Conservation (phyloP, 345 rosid genomes). For the Eucalyptus victrix region DNA sequence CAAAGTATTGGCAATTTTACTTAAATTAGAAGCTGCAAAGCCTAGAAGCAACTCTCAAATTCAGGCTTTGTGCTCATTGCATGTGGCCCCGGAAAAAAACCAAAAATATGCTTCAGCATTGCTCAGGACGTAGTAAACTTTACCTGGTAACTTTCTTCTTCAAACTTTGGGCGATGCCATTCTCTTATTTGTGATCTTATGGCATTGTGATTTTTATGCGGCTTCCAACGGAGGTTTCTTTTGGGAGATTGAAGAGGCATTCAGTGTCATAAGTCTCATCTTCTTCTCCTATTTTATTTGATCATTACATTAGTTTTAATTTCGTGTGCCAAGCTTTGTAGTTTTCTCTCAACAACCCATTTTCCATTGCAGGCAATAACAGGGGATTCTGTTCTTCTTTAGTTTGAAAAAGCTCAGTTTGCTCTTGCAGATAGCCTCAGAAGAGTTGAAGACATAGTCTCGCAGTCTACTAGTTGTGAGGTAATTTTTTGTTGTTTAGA, state of each 20-base stretch:
- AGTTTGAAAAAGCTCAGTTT: slow-evolving; percentile 66
- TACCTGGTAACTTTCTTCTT: slow-evolving; percentile 1
- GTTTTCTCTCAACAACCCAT: background rate
- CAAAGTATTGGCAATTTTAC: slow-evolving; percentile 65
- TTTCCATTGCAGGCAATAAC: slow-evolving; percentile 65
- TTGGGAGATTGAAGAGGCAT: background rate
- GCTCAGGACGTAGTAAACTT: slow-evolving; percentile 77
- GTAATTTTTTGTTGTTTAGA: slow-evolving; percentile 5
- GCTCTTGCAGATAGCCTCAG: slow-evolving; percentile 75
- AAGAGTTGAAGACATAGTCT: slow-evolving; percentile 88
- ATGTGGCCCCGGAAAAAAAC: slow-evolving; percentile 78
- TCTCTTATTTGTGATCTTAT: background rate
- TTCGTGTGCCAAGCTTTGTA: background rate
- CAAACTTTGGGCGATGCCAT: background rate
- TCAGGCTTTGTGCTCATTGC: slow-evolving; percentile 85
- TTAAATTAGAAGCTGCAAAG: slow-evolving; percentile 82
- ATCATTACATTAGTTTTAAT: background rate
- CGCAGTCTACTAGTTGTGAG: slow-evolving; percentile 71
- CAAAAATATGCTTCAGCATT: slow-evolving; percentile 75
- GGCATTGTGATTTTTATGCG: background rate
- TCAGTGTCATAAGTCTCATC: background rate
- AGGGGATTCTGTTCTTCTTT: slow-evolving; percentile 67
- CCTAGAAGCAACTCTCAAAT: slow-evolving; percentile 93
- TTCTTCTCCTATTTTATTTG: background rate
- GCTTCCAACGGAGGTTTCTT: background rate